Evolutionary conservation across 352 stramenopile species (phyloP), one percentile per base, ranked within the genome.

Genomic region (Phytophthora vignae): DNA sequence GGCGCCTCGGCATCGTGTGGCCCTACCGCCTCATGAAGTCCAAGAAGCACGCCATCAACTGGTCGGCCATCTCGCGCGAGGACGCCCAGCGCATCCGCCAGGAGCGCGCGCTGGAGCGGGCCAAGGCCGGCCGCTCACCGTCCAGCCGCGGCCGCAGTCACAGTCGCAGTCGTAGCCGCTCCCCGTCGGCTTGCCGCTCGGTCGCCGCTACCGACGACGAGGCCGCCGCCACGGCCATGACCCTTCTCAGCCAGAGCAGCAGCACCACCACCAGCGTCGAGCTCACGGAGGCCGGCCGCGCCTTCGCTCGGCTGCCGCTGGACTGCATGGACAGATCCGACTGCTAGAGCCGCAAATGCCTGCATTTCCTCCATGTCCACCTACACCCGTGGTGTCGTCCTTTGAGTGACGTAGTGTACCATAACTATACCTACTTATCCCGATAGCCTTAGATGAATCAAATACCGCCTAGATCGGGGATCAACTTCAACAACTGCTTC

Each of bases 1-100:
- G 83, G 25, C 82, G 82, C 38, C 75, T 82, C 7, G 82, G 82
- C 48, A 89, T 89, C 59, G 78, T 84, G 21, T 89, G 82, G 82
- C 82, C 81, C 36, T 89, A 87, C 59, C 81, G 81, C 19, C 71
- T 84, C 50, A 77, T 82, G 63, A 86, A 83, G 59, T 79, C 80
- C 76, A 83, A 83, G 69, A 78, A 84, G 67, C 69, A 82, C 44
- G 76, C 75, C 44, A 69, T 66, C 19, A 61, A 77, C 31, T 80
- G 66, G 72, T 71, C 72, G 25, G 76, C 72, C 62, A 70, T 83
- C 61, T 83, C 76, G 25, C 76, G 69, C 40, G 76, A 83, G 11
- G 72, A 83, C 49, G 72, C 76, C 5, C 68, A 74, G 36, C 68
- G 71, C 31, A 83, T 83, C 31, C 76, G 72, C 48, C 68, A 74